Evolutionary conservation across 306 rosid genomes (phyloP).

Genomic region (Lithocarpus polystachyus): DNA sequence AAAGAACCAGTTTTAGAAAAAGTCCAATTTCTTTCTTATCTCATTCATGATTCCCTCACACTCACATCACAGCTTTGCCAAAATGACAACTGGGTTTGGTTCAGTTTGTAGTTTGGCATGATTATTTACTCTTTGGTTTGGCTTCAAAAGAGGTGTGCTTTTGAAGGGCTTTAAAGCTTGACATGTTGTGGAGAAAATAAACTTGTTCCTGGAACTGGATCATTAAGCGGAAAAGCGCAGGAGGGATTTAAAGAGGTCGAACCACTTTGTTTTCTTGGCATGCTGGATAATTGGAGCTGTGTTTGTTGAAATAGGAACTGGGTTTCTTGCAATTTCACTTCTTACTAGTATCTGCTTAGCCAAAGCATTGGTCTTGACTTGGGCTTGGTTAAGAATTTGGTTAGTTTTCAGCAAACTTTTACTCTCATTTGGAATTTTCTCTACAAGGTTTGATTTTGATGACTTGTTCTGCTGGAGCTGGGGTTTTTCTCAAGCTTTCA

Average conservation of each 20-base stretch:
- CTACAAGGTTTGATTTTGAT: constrained; percentile 34
- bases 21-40: constrained; percentile 41
- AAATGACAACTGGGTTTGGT: constrained; percentile 47
- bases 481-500: constrained; percentile 32
- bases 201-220: constrained; percentile 11
- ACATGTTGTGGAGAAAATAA: constrained; percentile 24
- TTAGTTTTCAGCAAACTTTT: constrained; percentile 26
- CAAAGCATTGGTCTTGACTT: constrained; percentile 37
- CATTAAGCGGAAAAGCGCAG: constrained; percentile 6
- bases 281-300: constrained; percentile 21
- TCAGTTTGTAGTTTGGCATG: constrained; percentile 42
- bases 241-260: constrained; percentile 15
- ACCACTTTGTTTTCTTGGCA: constrained; percentile 33
- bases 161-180: constrained; percentile 39
- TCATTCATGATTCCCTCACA: constrained; percentile 34
- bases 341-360: constrained; percentile 10
- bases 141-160: constrained; percentile 17
- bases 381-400: constrained; percentile 17
- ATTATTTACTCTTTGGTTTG: constrained; percentile 44
- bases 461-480: constrained; percentile 38
- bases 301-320: constrained; percentile 26
- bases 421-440: constrained; percentile 22
- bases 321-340: constrained; percentile 38
- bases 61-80: constrained; percentile 32
- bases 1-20: constrained; percentile 46